Evolutionary conservation across 2,329 filamentous ascomycete genomes (phyloP), one percentile per base, ranked within the genome.

Genomic region (Podosphaera xanthii): DNA sequence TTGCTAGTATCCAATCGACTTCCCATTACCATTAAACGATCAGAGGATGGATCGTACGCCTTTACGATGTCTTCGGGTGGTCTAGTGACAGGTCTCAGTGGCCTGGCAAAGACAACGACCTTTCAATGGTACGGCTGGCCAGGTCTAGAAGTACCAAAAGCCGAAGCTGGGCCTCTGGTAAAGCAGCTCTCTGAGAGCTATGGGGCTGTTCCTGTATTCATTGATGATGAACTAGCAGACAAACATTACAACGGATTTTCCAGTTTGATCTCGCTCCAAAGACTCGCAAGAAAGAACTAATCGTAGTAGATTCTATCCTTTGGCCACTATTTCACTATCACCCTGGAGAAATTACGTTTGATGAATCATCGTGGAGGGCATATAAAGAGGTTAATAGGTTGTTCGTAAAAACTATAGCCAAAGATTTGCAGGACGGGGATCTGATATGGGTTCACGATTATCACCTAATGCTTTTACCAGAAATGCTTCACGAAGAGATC

Each of bases 111-210:
- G 73, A 86, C 87, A 38, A 95, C 88, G 34, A 91, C 84, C 65
- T 97, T 97, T 72, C 87, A 92, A 71, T 98, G 92, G 92, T 97
- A 97, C 72, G 92, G 92, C 65, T 97, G 92, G 91, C 90, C 92
- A 0, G 92, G 92, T 44, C 74, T 95, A 56, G 88, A 97, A 71
- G 82, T 97, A 3, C 91, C 91, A 46, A 87, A 94, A 63, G 79
- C 82, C 59, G 91, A 97, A 71, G 79, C 87, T 50, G 76, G 78
- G 1, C 76, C 78, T 59, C 82, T 98, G 71, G 84, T 81, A 68
- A 77, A 84, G 68, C 82, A 85, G 63, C 75, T 97, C 68, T 86
- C 87, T 73, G 82, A 92, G 31, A 86, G 96, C 67, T 90, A 94
- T 71, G 83, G 85, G 65, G 90, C 91, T 6, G 81, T 94, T 48